Conservation (phyloP, 2,329 filamentous ascomycete species). For the Lachnellula occidentalis region DNA sequence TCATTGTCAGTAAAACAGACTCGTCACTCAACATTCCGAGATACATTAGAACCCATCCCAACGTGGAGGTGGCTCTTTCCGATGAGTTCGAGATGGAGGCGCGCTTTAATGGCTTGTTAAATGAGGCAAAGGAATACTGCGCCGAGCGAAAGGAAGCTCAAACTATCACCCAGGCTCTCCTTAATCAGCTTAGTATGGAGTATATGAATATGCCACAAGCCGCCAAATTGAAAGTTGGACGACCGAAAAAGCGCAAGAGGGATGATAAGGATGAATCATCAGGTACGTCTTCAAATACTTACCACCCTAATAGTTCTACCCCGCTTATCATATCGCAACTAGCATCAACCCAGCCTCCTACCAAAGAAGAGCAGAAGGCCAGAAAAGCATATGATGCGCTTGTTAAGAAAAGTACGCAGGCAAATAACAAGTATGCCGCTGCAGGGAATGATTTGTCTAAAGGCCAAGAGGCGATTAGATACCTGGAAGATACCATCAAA, state of each 20-base stretch:
- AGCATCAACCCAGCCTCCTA: not conserved
- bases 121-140: not conserved
- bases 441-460: not conserved
- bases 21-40: conserved; percentile 1
- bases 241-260: not conserved
- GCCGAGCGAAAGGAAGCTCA: not conserved
- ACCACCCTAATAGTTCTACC: not conserved
- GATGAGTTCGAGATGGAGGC: not conserved
- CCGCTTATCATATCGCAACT: not conserved
- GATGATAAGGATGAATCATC: not conserved
- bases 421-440: not conserved
- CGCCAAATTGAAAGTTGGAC: not conserved
- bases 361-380: not conserved
- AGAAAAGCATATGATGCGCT: not conserved
- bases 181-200: not conserved
- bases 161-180: not conserved
- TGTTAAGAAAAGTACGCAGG: not conserved
- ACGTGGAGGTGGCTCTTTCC: not conserved
- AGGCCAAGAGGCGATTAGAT: not conserved
- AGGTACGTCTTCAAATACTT: not conserved
- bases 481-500: not conserved
- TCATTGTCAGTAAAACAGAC: conserved; percentile 17
- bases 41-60: conserved; percentile 9
- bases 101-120: not conserved
- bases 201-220: not conserved